Evolutionary conservation across 768 basidiomycete species (phyloP).

Genomic region (Inosperma sp.): DNA sequence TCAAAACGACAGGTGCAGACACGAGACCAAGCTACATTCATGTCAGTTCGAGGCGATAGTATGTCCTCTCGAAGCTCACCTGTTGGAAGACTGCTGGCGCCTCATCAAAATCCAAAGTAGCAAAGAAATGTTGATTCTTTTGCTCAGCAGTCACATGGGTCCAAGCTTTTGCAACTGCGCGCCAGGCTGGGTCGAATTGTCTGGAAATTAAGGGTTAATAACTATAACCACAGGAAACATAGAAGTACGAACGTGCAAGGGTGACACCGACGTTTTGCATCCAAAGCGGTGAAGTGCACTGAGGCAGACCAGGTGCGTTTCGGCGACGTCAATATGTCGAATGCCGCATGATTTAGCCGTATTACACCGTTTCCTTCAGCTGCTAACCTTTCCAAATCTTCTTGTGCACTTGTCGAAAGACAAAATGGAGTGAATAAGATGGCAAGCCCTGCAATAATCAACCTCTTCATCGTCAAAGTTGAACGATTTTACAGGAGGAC

Average conservation of each 20-base stretch:
- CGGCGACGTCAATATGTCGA: slow-evolving; percentile 70
- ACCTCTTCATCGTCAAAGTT: slow-evolving; percentile 16
- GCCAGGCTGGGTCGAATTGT: slow-evolving; percentile 81
- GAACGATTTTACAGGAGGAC: slow-evolving; percentile 18
- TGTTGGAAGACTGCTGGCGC: slow-evolving; percentile 74
- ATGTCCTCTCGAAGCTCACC: slow-evolving; percentile 37
- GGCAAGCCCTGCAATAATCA: slow-evolving; percentile 26
- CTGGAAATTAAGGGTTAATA: slow-evolving; percentile 37
- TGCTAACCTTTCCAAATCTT: slow-evolving; percentile 67
- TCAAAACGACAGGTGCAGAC: slow-evolving; percentile 80
- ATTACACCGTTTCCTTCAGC: slow-evolving; percentile 73
- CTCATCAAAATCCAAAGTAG: slow-evolving; percentile 81
- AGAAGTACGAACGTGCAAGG: slow-evolving; percentile 80
- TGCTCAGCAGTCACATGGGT: slow-evolving; percentile 49
- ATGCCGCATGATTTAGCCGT: slow-evolving; percentile 68
- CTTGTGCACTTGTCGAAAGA: slow-evolving; percentile 36
- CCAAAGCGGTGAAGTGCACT: slow-evolving; percentile 86
- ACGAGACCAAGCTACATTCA: slow-evolving; percentile 63
- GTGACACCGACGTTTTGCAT: slow-evolving; percentile 72
- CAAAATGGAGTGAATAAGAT: slow-evolving; percentile 29
- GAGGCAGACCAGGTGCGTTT: slow-evolving; percentile 85
- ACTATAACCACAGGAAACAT: background rate
- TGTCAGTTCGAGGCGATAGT: background rate
- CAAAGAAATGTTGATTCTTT: slow-evolving; percentile 89
- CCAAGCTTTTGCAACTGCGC: slow-evolving; percentile 85